Evolutionary conservation across 1,284 basidiomycete genomes (phyloP), one percentile per base, ranked within the genome.

Genomic region (Kalmanozyma brasiliensis): DNA sequence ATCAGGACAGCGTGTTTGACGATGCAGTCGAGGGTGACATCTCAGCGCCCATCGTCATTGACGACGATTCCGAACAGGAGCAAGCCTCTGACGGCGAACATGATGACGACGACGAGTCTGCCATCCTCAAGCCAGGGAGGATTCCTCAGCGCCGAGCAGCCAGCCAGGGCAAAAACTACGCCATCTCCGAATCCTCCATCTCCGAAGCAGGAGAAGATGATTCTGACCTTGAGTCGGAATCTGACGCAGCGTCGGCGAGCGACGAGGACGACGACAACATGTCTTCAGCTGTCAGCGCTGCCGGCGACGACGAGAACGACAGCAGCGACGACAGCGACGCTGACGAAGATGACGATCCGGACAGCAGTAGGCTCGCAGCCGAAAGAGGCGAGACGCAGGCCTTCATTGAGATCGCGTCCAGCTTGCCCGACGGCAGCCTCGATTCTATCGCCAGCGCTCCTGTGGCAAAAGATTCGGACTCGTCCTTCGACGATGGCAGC

Each of bases 21-120:
- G 52, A 56, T 43, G 61, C 51, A 5, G 58, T 53, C 17, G 70
- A 73, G 42, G 70, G 61, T 36, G 70, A 73, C n/a, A 14, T 46
- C 4, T 64, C 61, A 10, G n/a, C 29, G 2, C 58, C 61, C 16
- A 32, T 52, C 6, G 38, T 33, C n/a, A 8, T 46, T 20, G 57
- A 57, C 9, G 56, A 53, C 11, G 42, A 51, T 1, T 34, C 20
- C 11, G 55, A 57, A 10, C 53, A 56, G 10, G 53, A 51, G 13
- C 16, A 37, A 4, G 36, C 20, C 17, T 13, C n/a, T 13, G 38
- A 34, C 29, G 48, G 38, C 9, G 42, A n/a, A n/a, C n/a, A 49
- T 2, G 32, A 42, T 4, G 24, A 42, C 11, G 48, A 48, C 19
- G 51, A 61, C 16, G 52, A 64, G 7, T 52, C 58, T 5, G 57